Evolutionary conservation across 768 basidiomycete genomes (phyloP).

Genomic region (Mycena sanguinolenta): DNA sequence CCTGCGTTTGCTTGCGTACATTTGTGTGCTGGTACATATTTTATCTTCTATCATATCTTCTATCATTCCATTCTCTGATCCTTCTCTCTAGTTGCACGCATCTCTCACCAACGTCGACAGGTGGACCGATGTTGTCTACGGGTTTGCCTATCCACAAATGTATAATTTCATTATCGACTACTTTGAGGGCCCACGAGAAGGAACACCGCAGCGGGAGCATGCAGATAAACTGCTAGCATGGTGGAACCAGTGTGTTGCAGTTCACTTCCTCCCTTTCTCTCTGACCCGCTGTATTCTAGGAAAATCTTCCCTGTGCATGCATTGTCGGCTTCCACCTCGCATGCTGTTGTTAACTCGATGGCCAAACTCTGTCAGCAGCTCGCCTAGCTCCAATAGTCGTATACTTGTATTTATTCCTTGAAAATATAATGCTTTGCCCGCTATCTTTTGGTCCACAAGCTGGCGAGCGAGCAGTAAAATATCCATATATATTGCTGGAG

Average conservation of each 20-base stretch:
- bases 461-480: too few relatives aligned
- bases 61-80: background rate
- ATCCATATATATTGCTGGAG: too few relatives aligned
- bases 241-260: constrained; percentile 19
- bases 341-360: background rate
- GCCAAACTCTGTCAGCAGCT: constrained; percentile 1
- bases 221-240: constrained; percentile 9
- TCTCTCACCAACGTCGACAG: background rate
- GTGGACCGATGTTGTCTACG: constrained; percentile 3
- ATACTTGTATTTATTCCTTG: background rate
- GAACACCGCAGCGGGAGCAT: constrained; percentile 10
- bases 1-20: constrained; percentile 25
- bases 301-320: constrained; percentile 20
- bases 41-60: background rate
- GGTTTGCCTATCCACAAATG: constrained; percentile 21
- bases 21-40: constrained; percentile 9
- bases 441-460: too few relatives aligned
- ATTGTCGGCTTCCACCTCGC: constrained; percentile 1
- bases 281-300: background rate
- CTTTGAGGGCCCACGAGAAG: constrained; percentile 18
- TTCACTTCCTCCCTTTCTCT: background rate
- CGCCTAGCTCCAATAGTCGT: background rate
- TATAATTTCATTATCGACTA: constrained; percentile 31
- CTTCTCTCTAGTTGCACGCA: background rate
- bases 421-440: too few relatives aligned